Evolutionary conservation across 352 stramenopile species (phyloP).

Genomic region (Pythium monospermum): DNA sequence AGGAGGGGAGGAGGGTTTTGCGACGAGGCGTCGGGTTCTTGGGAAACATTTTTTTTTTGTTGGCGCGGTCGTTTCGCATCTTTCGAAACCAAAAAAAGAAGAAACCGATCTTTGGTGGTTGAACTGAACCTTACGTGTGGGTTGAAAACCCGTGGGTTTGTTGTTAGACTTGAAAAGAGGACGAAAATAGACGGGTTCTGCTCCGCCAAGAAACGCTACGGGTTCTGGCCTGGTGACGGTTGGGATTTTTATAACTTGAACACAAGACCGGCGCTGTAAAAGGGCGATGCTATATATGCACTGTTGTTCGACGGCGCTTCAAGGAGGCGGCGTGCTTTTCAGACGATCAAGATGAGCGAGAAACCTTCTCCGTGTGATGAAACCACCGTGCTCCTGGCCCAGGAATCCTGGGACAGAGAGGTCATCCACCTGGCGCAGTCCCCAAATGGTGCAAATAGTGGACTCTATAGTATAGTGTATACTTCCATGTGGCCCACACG

Average conservation of each 20-base stretch:
- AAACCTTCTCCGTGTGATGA: background rate
- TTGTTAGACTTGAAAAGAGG: background rate
- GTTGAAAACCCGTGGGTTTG: background rate
- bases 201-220: no score
- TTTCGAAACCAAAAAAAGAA: background rate
- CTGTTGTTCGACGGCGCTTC: no score
- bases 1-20: background rate
- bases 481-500: slow-evolving; percentile 2
- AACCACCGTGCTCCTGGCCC: background rate
- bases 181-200: background rate
- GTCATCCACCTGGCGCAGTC: no score
- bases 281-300: no score
- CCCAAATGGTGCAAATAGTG: no score
- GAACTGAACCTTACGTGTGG: no score
- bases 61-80: background rate
- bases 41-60: background rate
- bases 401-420: no score
- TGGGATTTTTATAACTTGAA: no score
- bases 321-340: no score
- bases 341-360: background rate
- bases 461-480: background rate
- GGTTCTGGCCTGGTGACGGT: no score
- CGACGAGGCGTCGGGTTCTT: background rate
- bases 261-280: no score
- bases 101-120: no score